Evolutionary conservation across 495 filamentous ascomycete genomes (phyloP), one percentile per base, ranked within the genome.

Genomic region (Penicillium pancosmium): DNA sequence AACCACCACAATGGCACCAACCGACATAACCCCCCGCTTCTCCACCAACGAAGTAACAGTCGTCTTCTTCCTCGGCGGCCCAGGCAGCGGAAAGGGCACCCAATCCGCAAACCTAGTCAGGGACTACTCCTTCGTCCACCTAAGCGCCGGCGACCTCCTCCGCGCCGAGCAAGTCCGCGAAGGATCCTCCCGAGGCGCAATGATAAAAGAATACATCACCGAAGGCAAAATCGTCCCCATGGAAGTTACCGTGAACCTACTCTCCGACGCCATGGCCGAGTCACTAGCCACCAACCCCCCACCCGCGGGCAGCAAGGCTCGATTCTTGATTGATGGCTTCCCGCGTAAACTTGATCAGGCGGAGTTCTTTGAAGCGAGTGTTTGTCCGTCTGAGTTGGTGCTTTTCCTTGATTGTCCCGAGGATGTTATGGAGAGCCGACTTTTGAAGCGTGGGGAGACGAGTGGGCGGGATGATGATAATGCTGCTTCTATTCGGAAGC

Each of bases 271-370:
- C 8, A 97, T 98, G 90, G 84, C 79, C 54, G 85, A 84, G 4
- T 75, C 77, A 0, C 81, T 92, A 10, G 56, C 71, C 27, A 34
- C 52, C 10, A 27, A 27, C n/a, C 66, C 57, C 16, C 63, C 52
- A 0, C 71, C 50, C 1, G 61, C 62, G 0, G 70, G 64, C 19
- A 65, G 48, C 38, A 75, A 76, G 57, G 68, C 74, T 0, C 83
- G 86, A 46, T 97, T 97, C 80, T 78, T 98, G 63, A 91, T 98
- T 63, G 93, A 98, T 72, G 86, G 93, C 1, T 98, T 98, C 81
- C 94, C 94, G 21, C 86, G 94, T 50, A 92, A 98, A 76, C 90
- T 98, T 74, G 93, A 97, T 81, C 94, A 98, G 82, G 94, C 94
- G 5, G 67, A 90, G 50, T 90, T 90, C 75, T 98, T 98, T 66